A percentile compares a stretch with the other conserved stretches of the same genome.
Conservation (phyloP, 2,329 filamentous ascomycete species). For the Aspergillus brasiliensis region DNA sequence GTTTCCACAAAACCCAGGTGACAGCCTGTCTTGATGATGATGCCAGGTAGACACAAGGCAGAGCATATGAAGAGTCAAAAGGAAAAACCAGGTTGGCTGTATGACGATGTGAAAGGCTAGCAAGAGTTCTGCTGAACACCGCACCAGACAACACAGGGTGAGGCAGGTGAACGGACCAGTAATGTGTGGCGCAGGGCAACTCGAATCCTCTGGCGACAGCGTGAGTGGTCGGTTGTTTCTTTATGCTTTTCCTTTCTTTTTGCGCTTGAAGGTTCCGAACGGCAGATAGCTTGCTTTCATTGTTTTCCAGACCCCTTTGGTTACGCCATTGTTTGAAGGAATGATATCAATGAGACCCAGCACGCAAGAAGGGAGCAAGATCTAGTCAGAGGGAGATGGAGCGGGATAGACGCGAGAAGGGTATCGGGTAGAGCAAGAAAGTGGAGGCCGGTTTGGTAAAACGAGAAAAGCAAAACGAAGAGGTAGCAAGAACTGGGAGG, state of each 20-base stretch:
- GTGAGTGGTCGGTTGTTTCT: slow-evolving; percentile 4
- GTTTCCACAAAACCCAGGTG: not conserved
- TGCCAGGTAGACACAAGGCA: not conserved
- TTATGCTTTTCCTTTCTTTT: slow-evolving; percentile 21
- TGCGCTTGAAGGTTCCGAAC: slow-evolving; percentile 18
- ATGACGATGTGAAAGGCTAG: not conserved
- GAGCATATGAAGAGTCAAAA: not conserved
- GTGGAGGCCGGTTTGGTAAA: not conserved
- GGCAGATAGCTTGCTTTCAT: slow-evolving; percentile 20
- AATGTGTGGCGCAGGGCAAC: not conserved
- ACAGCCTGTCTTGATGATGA: not conserved
- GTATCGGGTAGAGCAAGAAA: slow-evolving; percentile 7
- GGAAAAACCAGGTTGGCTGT: not conserved
- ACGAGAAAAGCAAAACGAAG: not conserved
- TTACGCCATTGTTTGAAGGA: slow-evolving; percentile 25
- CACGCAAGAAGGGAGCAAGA: slow-evolving; percentile 10
- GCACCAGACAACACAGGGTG: not conserved
- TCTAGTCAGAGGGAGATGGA: slow-evolving; percentile 1
- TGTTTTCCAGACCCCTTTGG: slow-evolving; percentile 13
- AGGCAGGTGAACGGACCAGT: slow-evolving; percentile 1
- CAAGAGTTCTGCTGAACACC: not conserved
- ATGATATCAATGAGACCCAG: slow-evolving; percentile 20
- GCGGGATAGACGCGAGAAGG: not conserved
- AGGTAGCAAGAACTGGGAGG: not conserved
- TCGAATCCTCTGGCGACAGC: not conserved